A percentile compares a stretch with the other conserved stretches of the same genome.
phyloP scores from a whole-genome alignment of 2,329 filamentous ascomycete species.

The Trichoderma pleuroti region DNA sequence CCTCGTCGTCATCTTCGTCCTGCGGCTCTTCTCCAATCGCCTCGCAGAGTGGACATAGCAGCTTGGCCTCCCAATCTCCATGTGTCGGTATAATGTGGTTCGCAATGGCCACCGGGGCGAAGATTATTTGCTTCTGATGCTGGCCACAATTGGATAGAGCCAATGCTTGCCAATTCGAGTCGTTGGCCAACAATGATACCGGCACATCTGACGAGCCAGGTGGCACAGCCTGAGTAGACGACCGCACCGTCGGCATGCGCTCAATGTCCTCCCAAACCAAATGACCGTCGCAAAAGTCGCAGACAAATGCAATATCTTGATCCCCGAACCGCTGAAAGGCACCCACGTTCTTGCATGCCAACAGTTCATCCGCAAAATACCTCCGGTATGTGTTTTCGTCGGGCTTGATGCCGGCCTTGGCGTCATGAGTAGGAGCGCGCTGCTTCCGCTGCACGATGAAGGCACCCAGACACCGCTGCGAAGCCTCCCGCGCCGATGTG shows the following conservation, averaged over 20 bases:
- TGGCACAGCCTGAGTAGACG: constrained; percentile 30
- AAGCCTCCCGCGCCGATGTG: constrained; percentile 46
- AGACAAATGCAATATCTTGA: constrained; percentile 54
- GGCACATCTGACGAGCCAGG: constrained; percentile 23
- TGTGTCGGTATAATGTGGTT: constrained; percentile 51
- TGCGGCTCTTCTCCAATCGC: constrained; percentile 44
- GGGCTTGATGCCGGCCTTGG: constrained; percentile 5
- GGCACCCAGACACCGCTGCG: constrained; percentile 52
- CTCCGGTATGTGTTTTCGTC: constrained; percentile 32
- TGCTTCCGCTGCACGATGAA: constrained; percentile 52
- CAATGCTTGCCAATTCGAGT: constrained; percentile 51
- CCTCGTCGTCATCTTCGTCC: constrained; percentile 49
- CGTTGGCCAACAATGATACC: constrained; percentile 20
- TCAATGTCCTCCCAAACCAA: constrained; percentile 56
- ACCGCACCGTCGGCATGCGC: constrained; percentile 47
- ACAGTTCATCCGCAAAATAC: constrained; percentile 47
- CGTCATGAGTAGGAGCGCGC: constrained; percentile 25
- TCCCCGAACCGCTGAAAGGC: constrained; percentile 55
- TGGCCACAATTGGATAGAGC: constrained; percentile 40
- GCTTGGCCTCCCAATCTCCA: constrained; percentile 50
- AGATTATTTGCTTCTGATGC: constrained; percentile 50
- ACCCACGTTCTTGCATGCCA: constrained; percentile 51
- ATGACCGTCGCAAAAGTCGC: constrained; percentile 60
- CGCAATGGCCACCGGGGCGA: constrained; percentile 55
- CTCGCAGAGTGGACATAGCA: constrained; percentile 57